A percentile compares a stretch with the other conserved stretches of the same genome.
phyloP scores from a whole-genome alignment of 768 basidiomycete species.

The Lactarius sanguifluus region DNA sequence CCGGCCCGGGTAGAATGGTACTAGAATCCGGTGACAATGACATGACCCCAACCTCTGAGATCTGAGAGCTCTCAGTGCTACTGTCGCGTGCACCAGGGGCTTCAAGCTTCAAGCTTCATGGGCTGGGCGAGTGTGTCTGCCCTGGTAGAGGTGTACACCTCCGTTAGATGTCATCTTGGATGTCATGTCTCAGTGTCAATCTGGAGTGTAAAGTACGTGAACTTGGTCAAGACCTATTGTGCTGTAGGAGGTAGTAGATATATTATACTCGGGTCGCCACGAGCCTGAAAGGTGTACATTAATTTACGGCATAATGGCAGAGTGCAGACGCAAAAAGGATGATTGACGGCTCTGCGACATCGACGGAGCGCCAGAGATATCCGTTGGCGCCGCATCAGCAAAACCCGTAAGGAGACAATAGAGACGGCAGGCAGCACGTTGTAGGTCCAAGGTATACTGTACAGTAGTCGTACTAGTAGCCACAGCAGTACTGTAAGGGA shows the following conservation, averaged over 20 bases:
- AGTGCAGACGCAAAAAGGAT: conserved; percentile 5
- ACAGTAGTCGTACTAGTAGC: too few relatives aligned
- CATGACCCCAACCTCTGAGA: not conserved
- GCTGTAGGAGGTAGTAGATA: too few relatives aligned
- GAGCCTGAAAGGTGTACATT: not conserved
- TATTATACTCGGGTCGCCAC: not conserved
- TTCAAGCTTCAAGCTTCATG: not conserved
- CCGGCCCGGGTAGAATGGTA: not conserved
- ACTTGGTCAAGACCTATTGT: too few relatives aligned
- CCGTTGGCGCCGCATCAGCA: not conserved
- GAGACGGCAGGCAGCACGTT: not conserved
- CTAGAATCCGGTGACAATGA: not conserved
- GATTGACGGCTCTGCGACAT: conserved; percentile 11
- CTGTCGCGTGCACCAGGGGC: not conserved
- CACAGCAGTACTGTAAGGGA: too few relatives aligned
- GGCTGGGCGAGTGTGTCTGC: too few relatives aligned
- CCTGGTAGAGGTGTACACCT: not conserved
- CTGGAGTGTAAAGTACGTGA: not conserved
- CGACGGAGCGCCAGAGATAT: conserved; percentile 18
- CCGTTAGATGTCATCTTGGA: not conserved
- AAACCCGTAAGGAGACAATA: not conserved
- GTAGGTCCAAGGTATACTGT: not conserved
- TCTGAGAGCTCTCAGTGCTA: not conserved
- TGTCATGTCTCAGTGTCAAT: not conserved
- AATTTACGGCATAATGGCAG: conserved; percentile 15